A percentile compares a stretch with the other conserved stretches of the same genome.
These are phyloP conservation scores for Orbilia quercus DNA, from an alignment of 2,329 filamentous ascomycete genomes.

Conservation along the genomic window DNA sequence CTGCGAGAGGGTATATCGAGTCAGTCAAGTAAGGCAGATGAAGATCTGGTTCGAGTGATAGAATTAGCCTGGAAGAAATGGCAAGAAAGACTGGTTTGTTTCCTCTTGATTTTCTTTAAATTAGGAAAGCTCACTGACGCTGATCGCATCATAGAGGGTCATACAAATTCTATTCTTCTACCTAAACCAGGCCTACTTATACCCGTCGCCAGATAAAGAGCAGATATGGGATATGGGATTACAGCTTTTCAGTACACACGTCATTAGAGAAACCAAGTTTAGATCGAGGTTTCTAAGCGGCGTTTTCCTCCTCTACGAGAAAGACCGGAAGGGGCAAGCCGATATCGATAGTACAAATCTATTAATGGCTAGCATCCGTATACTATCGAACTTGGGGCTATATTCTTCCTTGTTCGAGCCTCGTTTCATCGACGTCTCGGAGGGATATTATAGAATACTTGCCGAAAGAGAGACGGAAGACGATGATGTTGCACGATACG, in stretches of 20 bases:
- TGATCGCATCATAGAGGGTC: slow-evolving; percentile 68
- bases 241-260: slow-evolving; percentile 74
- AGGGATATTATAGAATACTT: slow-evolving; percentile 76
- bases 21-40: slow-evolving; percentile 68
- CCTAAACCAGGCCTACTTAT: slow-evolving; percentile 86
- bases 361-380: slow-evolving; percentile 79
- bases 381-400: slow-evolving; percentile 85
- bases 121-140: slow-evolving; percentile 19
- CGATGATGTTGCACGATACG: slow-evolving; percentile 77
- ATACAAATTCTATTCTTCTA: slow-evolving; percentile 93
- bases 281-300: slow-evolving; percentile 72
- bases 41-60: slow-evolving; percentile 73
- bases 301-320: slow-evolving; percentile 79
- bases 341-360: slow-evolving; percentile 71
- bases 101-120: not conserved
- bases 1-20: slow-evolving; percentile 71
- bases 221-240: slow-evolving; percentile 86
- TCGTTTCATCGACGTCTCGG: slow-evolving; percentile 75
- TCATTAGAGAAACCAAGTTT: slow-evolving; percentile 69
- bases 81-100: slow-evolving; percentile 77
- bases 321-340: slow-evolving; percentile 72
- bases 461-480: slow-evolving; percentile 73
- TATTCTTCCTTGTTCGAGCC: slow-evolving; percentile 85
- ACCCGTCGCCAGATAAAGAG: slow-evolving; percentile 73
- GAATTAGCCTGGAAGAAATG: slow-evolving; percentile 78